Evolutionary conservation across 371 early-diverging fungal species (phyloP).

Genomic region (Lichtheimia ornata): DNA sequence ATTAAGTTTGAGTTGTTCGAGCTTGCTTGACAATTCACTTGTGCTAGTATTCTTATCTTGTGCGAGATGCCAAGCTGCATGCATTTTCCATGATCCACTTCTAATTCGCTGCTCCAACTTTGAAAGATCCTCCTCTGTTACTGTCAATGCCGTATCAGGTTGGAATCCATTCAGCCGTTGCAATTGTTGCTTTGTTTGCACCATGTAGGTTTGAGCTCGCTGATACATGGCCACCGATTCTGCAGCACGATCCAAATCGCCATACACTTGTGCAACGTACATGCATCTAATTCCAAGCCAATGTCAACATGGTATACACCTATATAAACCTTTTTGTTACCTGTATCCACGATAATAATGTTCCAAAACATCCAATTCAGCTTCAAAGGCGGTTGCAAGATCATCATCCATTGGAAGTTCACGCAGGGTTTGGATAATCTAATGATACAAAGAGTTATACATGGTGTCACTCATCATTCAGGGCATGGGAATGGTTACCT

Average conservation of each 20-base stretch:
- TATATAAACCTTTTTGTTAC: conserved; percentile 17
- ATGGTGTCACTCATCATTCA: background rate
- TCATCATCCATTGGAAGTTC: conserved; percentile 55
- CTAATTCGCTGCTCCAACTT: conserved; percentile 54
- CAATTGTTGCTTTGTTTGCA: conserved; percentile 47
- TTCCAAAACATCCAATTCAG: conserved; percentile 53
- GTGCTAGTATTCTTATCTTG: conserved; percentile 30
- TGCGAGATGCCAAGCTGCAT: conserved; percentile 59
- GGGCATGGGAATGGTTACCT: conserved; percentile 40
- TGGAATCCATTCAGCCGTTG: conserved; percentile 31
- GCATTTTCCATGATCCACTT: conserved; percentile 55
- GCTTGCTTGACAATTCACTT: conserved; percentile 30
- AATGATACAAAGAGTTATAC: background rate
- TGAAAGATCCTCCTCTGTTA: conserved; percentile 42
- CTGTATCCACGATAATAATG: conserved; percentile 56
- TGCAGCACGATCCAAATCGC: conserved; percentile 40
- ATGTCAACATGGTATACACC: too few relatives aligned
- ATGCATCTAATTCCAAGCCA: conserved; percentile 28
- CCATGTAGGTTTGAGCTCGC: conserved; percentile 57
- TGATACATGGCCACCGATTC: conserved; percentile 69
- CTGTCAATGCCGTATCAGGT: conserved; percentile 39
- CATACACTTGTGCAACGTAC: conserved; percentile 58
- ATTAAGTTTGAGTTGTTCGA: conserved; percentile 46
- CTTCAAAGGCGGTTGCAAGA: conserved; percentile 43
- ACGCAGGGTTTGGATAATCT: conserved; percentile 48